Evolutionary conservation across 2,329 filamentous ascomycete species (phyloP), one percentile per base, ranked within the genome.

Genomic region (Monascus ruber): DNA sequence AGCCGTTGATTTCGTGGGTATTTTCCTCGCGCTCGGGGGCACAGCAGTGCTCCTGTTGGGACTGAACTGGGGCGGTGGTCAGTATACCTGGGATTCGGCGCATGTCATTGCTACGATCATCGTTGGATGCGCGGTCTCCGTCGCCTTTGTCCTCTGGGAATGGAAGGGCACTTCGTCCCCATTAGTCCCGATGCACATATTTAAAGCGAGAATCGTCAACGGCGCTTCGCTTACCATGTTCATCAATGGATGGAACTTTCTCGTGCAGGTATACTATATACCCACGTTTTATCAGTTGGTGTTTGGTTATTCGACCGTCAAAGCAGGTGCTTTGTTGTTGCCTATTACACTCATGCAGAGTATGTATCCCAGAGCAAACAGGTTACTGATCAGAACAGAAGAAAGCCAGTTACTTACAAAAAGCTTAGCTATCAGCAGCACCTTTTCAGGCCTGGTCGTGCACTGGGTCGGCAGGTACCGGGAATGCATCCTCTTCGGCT

Each of bases 231-330:
- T 76, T 11, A 74, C 71, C 10, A 74, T 74, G 70, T 70, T 72
- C 29, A 68, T 76, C 49, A 75, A 76, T 37, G 73, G 73, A 3
- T 76, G 73, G 73, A 75, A 75, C 45, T 75, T 75, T 40, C 60
- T 76, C 24, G 67, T 73, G n/a, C 73, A 76, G 44, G 53, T 79
- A 2, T 81, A 79, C 53, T 80, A 74, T 47, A 61, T 81, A 2
- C 76, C 77, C 0, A 64, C 78, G 0, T 81, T 77, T 50, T 74
- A 74, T 34, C 76, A 80, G 50, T 73, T 77, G 39, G 72, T 71
- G 1, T 65, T 69, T 24, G 55, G 58, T 11, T 62, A 63, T 35
- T 62, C 58, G 2, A 61, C 67, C 0, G 46, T 70, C 1, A 60
- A 59, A 11, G 72, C 75, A 0, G 76, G 73, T 0, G 61, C 64